A percentile compares a stretch with the other conserved stretches of the same genome.
phyloP scores from a whole-genome alignment of 768 basidiomycete species.

The Trichaptum fuscoviolaceum region DNA sequence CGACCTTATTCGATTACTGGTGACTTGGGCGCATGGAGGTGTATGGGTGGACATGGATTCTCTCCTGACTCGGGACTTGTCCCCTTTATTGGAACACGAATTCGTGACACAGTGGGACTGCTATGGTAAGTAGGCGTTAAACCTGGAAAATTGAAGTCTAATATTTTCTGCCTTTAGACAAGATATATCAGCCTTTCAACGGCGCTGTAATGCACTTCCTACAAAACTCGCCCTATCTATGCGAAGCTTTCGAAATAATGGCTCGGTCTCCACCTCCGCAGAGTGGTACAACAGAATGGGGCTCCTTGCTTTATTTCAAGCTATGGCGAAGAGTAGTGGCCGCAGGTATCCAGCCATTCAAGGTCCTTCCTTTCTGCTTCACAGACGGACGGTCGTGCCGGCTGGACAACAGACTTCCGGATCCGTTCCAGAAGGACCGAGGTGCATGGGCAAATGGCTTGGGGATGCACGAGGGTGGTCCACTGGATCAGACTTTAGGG shows the following conservation, averaged over 20 bases:
- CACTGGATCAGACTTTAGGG: conserved; percentile 51
- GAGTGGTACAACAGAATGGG: conserved; percentile 88
- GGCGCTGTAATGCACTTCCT: conserved; percentile 94
- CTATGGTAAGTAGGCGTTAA: conserved; percentile 57
- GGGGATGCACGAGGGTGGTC: conserved; percentile 55
- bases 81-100: conserved; percentile 86
- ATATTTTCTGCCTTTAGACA: conserved; percentile 34
- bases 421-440: conserved; percentile 68
- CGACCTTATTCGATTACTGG: conserved; percentile 81
- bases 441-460: conserved; percentile 68
- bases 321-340: conserved; percentile 83
- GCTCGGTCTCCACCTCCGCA: conserved; percentile 65
- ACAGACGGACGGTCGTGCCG: conserved; percentile 87
- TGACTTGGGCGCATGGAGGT: conserved; percentile 87
- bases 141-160: neutral
- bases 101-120: conserved; percentile 99
- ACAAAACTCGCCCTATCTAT: conserved; percentile 89
- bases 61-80: conserved; percentile 80
- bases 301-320: conserved; percentile 84
- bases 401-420: conserved; percentile 89
- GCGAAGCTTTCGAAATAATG: conserved; percentile 95
- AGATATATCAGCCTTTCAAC: conserved; percentile 74
- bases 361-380: conserved; percentile 93
- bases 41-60: conserved; percentile 99
- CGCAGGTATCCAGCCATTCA: conserved; percentile 73